phyloP scores from a whole-genome alignment of 1,284 basidiomycete genomes.

The Xerocomus nothofagi region DNA sequence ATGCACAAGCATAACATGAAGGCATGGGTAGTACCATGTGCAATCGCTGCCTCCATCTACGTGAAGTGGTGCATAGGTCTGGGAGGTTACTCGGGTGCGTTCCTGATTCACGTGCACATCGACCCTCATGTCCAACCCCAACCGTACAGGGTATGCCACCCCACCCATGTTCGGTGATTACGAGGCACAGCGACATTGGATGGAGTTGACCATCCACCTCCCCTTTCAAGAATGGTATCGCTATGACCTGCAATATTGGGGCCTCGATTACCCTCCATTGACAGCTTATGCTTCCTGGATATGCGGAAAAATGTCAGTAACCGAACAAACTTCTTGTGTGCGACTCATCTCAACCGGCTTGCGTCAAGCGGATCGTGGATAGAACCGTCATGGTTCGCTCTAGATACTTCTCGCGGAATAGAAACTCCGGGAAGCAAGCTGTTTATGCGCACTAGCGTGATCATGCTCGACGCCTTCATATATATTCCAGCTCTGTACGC shows the following conservation, averaged over 20 bases:
- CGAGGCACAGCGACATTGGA: constrained; percentile 94
- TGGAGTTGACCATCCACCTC: constrained; percentile 82
- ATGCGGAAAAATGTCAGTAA: constrained; percentile 64
- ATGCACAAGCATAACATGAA: constrained; percentile 70
- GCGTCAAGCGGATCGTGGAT: constrained; percentile 60
- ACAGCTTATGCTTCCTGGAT: constrained; percentile 87
- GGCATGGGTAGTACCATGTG: constrained; percentile 54
- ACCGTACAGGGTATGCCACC: constrained; percentile 54
- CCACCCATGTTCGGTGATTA: constrained; percentile 91
- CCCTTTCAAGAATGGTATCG: constrained; percentile 80
- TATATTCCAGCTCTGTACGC: constrained; percentile 75
- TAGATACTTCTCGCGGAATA: constrained; percentile 75
- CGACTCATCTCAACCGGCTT: constrained; percentile 4
- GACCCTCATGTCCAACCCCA: background rate
- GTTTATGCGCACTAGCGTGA: constrained; percentile 81
- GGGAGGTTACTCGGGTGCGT: constrained; percentile 81
- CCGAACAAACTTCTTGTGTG: background rate
- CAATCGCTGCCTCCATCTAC: constrained; percentile 52
- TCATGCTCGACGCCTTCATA: constrained; percentile 67
- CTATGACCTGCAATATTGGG: constrained; percentile 89
- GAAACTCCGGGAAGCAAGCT: constrained; percentile 67
- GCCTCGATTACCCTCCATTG: constrained; percentile 88
- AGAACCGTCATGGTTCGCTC: constrained; percentile 73
- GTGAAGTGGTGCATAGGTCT: constrained; percentile 71
- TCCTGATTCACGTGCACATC: too few relatives aligned